Evolutionary conservation across 2,329 filamentous ascomycete species (phyloP), one percentile per base, ranked within the genome.

Genomic region (Cercospora sp.): DNA sequence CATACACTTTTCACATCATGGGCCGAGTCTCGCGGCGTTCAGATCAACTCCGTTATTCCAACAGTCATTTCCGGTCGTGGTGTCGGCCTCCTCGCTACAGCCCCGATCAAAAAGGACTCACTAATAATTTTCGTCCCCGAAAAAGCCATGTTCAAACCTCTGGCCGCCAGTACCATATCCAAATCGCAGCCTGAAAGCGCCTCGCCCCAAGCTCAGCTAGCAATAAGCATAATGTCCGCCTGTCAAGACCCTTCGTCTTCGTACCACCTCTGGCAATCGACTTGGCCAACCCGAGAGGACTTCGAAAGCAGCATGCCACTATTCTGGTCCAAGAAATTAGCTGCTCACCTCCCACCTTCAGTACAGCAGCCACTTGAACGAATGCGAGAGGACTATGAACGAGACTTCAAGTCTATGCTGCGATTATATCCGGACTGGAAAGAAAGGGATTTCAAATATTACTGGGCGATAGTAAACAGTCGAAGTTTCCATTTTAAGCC

Each of bases 51-150:
- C 30, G 87, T 96, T 59, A 82, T 83, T 2, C 89, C 92, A 5
- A 85, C 88, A 48, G 83, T 82, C 45, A 88, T 97, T 16, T 86
- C 89, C 5, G 90, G 89, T 1, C 85, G 91, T 64, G 93, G 93
- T 30, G 86, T 95, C 63, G 93, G 94, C 58, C 88, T 97, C 66
- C 84, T 94, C 61, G 90, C 92, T 5, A 89, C 87, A 12, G 84
- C 86, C 30, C 81, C 85, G 13, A 84, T 95, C 69, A 82, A 90
- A 81, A 81, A 84, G 79, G 84, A 84, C 65, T 86, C 91, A 68
- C 79, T 82, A 7, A 80, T 95, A 61, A 83, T 94, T 5, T 83
- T 84, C 66, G 87, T 95, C 0, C 91, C 90, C 9, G 83, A 85
- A 48, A 79, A 80, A 59, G 84, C 87, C 30, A 87, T 95, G 62